Base-by-base conservation (phyloP, 1,284 basidiomycete genomes). In the Trichosporon coremiiforme region DNA sequence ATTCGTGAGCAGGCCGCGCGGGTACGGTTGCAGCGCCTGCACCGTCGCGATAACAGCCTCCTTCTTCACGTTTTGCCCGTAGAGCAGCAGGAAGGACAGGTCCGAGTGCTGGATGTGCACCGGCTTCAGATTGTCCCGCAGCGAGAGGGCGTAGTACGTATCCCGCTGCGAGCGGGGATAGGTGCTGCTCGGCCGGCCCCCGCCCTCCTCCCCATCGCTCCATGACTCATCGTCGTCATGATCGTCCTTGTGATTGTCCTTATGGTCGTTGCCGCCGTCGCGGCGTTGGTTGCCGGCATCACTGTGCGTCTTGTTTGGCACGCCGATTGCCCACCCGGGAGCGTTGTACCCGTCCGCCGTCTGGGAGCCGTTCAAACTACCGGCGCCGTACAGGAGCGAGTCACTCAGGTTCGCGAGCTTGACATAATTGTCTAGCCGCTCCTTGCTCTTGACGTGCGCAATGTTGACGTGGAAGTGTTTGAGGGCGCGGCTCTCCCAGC, bases 401-500 rank as follows among this genome's bases (percentile, higher is more conserved):
- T 75, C 73, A 65, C 81, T 82, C 10, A 87, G 74, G 69, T 83
- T 83, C 31, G 84, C 83, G 10, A 74, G 73, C 36, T 77, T 41
- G 22, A 87, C 83, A 73, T 86, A 88, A 65, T 83, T 79, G 66
- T 78, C 47, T 68, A 87, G 74, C n/a, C 85, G 75, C 50, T 74
- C 55, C 66, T 84, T 74, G 1, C 85, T 85, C 1, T 73, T 76
- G 1, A 71, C 63, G 0, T 75, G 64, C 6, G 79, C 73, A 41
- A 87, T 81, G 10, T 73, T 74, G 20, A 87, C 84, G 66, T 85
- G 79, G 76, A 88, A 88, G 73, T 85, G 81, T 7, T 72, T 72
- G 10, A 82, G 78, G 2, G 85, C 84, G 10, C 82, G 70, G 12
- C 72, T 69, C 75, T 87, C 85, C 86, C 86, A 87, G 38, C 84